Conservation (phyloP, 495 filamentous ascomycete genomes). For the Podospora pseudopauciseta region DNA sequence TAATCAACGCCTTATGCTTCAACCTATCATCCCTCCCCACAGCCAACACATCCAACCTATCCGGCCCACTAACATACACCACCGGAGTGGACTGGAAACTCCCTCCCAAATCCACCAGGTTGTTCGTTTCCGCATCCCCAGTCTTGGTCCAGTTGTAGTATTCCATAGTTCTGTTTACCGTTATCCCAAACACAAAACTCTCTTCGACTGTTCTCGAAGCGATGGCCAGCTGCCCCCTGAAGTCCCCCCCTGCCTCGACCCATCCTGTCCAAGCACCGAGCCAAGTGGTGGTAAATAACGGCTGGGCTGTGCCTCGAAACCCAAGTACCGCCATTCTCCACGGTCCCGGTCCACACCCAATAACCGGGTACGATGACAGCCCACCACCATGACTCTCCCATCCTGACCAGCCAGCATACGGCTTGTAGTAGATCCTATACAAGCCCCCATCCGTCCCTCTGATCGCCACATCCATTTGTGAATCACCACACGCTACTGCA, state of each 20-base stretch:
- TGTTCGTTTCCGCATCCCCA: neutral
- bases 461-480: neutral
- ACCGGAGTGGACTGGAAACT: neutral
- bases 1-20: conserved; percentile 3
- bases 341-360: neutral
- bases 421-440: neutral
- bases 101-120: neutral
- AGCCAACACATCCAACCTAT: conserved; percentile 7
- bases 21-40: conserved; percentile 6
- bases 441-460: neutral
- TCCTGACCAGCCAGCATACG: neutral
- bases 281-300: neutral
- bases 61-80: neutral
- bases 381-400: neutral
- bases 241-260: neutral
- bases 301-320: neutral
- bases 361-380: neutral
- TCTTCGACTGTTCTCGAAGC: neutral
- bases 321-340: neutral
- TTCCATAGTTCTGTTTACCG: neutral
- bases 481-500: neutral
- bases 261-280: neutral
- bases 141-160: conserved; percentile 6
- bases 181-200: conserved; percentile 4
- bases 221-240: neutral